Conservation (phyloP, 176 grass and related monocot genomes). For the Oryza glumipatula region DNA sequence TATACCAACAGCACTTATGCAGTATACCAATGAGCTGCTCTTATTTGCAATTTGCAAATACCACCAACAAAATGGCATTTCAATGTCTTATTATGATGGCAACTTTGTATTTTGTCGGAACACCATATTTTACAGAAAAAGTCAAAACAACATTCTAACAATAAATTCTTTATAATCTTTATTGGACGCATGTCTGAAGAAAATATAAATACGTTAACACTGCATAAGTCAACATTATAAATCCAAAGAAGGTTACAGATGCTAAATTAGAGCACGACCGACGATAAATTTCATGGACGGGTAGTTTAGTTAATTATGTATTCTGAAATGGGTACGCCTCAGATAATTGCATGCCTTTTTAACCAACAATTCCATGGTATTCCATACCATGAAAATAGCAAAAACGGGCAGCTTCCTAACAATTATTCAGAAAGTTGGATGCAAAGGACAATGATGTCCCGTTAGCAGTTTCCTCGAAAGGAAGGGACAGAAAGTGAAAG, state of each 20-base stretch:
- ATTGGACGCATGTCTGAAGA: neutral
- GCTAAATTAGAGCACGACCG: neutral
- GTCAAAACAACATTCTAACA: constrained; percentile 13
- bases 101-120: neutral
- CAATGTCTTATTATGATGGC: constrained; percentile 14
- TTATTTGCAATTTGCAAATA: neutral
- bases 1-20: neutral
- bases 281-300: constrained; percentile 2
- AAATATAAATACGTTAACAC: neutral
- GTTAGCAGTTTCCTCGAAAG: constrained; percentile 27
- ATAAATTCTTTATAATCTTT: constrained; percentile 8
- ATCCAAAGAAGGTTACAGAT: neutral
- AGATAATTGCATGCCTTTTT: constrained; percentile 4
- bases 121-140: constrained; percentile 1
- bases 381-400: neutral
- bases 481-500: constrained; percentile 36
- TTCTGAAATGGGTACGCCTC: neutral
- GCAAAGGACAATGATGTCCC: constrained; percentile 14
- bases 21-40: neutral
- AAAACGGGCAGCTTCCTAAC: constrained; percentile 12
- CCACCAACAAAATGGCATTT: neutral
- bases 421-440: constrained; percentile 3
- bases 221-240: neutral
- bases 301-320: constrained; percentile 17
- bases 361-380: neutral